Percentiles rank a stretch among this genome's conserved stretches.
Evolutionary conservation across 305 asterid genomes (phyloP).

Genomic region (Fraxinus greggii): DNA sequence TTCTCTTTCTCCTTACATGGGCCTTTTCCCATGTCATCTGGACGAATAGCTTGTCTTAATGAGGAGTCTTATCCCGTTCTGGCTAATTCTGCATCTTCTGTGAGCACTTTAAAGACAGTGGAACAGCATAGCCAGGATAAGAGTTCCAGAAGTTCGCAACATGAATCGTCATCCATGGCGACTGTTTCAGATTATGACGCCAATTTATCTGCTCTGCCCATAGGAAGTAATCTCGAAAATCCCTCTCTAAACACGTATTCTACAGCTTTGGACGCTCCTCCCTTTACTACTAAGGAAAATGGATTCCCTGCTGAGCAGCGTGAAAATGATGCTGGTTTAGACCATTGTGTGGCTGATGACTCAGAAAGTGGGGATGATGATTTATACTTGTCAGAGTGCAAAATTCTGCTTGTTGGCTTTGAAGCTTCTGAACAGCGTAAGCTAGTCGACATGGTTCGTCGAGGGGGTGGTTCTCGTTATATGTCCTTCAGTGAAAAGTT

Average conservation of each 20-base stretch:
- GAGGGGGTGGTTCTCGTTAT: constrained; percentile 96
- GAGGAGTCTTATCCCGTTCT: constrained; percentile 91
- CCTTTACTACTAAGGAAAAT: constrained; percentile 35
- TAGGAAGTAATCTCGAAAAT: constrained; percentile 48
- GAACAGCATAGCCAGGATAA: constrained; percentile 58
- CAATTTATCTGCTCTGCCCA: constrained; percentile 41
- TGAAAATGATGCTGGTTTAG: constrained; percentile 36
- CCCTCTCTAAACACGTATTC: constrained; percentile 35
- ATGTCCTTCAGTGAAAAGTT: constrained; percentile 72
- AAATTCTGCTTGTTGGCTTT: constrained; percentile 83
- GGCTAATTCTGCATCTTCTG: constrained; percentile 46
- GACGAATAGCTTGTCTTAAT: constrained; percentile 67
- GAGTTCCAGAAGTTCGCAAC: constrained; percentile 47
- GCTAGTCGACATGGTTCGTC: constrained; percentile 86
- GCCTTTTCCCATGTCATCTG: constrained; percentile 24
- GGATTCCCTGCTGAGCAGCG: constrained; percentile 43
- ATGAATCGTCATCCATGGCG: constrained; percentile 49
- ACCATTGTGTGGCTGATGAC: constrained; percentile 70
- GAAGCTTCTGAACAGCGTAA: constrained; percentile 74
- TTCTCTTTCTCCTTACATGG: constrained; percentile 25
- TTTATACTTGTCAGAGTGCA: constrained; percentile 88
- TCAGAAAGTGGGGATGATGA: constrained; percentile 81
- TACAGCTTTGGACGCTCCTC: constrained; percentile 42
- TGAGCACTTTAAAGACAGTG: constrained; percentile 43
- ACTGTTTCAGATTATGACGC: constrained; percentile 50